Evolutionary conservation across 257 asterid genomes (phyloP).

Genomic region (Henckelia pumila): DNA sequence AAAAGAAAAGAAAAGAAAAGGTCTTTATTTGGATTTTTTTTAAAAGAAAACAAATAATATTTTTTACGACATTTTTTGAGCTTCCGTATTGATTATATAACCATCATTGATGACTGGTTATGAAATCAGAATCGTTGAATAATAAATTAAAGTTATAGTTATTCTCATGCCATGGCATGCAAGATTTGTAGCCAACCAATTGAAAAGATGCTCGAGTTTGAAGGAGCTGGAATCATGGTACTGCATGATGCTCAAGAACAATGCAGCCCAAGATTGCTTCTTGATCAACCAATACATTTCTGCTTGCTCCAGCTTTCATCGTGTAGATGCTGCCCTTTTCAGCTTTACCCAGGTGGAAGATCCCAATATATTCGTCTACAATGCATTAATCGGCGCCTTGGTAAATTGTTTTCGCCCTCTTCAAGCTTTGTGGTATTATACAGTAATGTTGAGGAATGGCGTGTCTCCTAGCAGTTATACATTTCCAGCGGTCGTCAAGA

Average conservation of each 20-base stretch:
- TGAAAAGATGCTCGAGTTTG: conserved; percentile 50
- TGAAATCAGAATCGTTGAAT: not conserved
- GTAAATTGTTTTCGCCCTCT: conserved; percentile 46
- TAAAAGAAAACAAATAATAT: too few relatives aligned
- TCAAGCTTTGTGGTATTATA: conserved; percentile 39
- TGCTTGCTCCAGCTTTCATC: conserved; percentile 49
- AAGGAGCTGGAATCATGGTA: conserved; percentile 60
- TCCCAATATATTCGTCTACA: conserved; percentile 61
- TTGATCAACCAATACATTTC: conserved; percentile 62
- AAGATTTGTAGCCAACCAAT: conserved; percentile 29
- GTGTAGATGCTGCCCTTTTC: conserved; percentile 39
- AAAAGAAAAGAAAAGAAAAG: too few relatives aligned
- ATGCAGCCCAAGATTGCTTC: conserved; percentile 60
- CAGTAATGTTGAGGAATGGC: conserved; percentile 47
- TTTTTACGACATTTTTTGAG: too few relatives aligned
- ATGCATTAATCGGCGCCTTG: conserved; percentile 54
- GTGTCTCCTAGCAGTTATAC: conserved; percentile 59
- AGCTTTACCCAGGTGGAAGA: conserved; percentile 43
- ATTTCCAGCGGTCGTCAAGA: conserved; percentile 57
- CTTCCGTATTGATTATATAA: too few relatives aligned
- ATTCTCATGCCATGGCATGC: conserved; percentile 33
- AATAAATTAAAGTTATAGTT: too few relatives aligned
- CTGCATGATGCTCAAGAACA: conserved; percentile 44
- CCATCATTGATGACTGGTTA: not conserved
- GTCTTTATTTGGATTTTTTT: too few relatives aligned